Base-by-base conservation (phyloP, 2,329 filamentous ascomycete species). In the Fusarium bactridioides region DNA sequence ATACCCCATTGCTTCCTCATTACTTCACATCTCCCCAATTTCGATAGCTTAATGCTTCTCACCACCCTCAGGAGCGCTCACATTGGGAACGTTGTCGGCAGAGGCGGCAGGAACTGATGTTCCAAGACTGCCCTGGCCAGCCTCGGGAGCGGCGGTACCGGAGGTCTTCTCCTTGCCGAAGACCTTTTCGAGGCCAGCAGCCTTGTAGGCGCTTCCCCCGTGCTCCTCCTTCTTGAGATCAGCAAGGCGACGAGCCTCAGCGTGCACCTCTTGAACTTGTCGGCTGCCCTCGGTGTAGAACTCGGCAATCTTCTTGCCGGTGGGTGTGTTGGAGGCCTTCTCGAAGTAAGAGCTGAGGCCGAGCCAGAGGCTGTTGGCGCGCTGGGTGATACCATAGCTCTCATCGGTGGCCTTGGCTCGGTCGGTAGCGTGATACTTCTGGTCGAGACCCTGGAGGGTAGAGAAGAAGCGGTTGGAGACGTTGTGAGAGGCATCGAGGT, bases 241-340 rank as follows among this genome's bases (percentile, higher is more conserved):
- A 55, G 95, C 95, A 61, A 99, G 87, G 76, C 96, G 91, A 72
- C 92, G 89, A 37, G 96, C 96, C 87, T 99, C 96, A 70, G 87
- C 88, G 84, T 99, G 96, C 51, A 99, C 96, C 80, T 99, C 96
- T 77, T 94, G 88, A 37, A 98, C 94, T 84, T 98, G 95, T 85
- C 94, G 94, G 81, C 92, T 91, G 72, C 93, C 89, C 76, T 94
- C 87, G 12, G 91, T 88, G 84, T 99, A 99, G 85, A 99, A 99
- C 71, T 91, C 86, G 76, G 93, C 92, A 69, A 99, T 85, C 84
- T 92, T 94, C 86, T 95, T 90, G 76, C 96, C 96, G 3, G 94
- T 97, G 15, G 94, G 94, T 0, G 94, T 97, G 80, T 88, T 92
- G 64, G 91, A 86, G 5, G 95, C 95, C 88, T 97, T 97, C 84